Percentiles rank a stretch among this genome's conserved stretches.
Conservation (phyloP, 2,329 filamentous ascomycete species). For the Aaosphaeria pasadenensis region DNA sequence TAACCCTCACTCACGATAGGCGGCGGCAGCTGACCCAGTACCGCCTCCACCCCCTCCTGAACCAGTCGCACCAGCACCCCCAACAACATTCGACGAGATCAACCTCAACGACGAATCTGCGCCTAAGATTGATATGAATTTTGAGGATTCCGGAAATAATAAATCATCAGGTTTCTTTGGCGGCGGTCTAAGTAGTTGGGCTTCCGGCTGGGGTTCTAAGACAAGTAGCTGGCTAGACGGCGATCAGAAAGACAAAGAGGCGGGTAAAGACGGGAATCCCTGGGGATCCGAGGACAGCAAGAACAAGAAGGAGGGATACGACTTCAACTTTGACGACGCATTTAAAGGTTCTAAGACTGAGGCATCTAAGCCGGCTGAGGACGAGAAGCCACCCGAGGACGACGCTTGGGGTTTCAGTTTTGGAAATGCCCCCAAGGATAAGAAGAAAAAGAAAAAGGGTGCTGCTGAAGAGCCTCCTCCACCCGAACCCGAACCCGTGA, state of each 20-base stretch:
- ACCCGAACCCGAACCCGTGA: slow-evolving; percentile 6
- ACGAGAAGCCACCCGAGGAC: slow-evolving; percentile 24
- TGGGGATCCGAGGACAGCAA: slow-evolving; percentile 34
- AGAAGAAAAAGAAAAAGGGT: slow-evolving; percentile 22
- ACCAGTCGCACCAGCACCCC: slow-evolving; percentile 28
- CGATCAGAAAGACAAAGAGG: slow-evolving; percentile 22
- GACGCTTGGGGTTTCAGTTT: slow-evolving; percentile 30
- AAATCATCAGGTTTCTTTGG: slow-evolving; percentile 26
- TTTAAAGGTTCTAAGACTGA: slow-evolving; percentile 29
- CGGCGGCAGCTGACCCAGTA: slow-evolving; percentile 21
- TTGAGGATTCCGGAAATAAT: slow-evolving; percentile 30
- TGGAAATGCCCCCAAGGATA: slow-evolving; percentile 16
- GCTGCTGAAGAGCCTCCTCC: slow-evolving; percentile 18
- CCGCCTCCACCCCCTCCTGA: slow-evolving; percentile 14
- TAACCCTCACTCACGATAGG: slow-evolving; percentile 23
- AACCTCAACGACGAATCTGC: slow-evolving; percentile 40
- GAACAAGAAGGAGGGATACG: slow-evolving; percentile 27
- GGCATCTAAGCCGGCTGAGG: slow-evolving; percentile 6
- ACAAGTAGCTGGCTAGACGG: slow-evolving; percentile 15
- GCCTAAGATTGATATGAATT: slow-evolving; percentile 48
- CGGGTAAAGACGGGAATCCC: slow-evolving; percentile 21
- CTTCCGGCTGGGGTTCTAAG: slow-evolving; percentile 15
- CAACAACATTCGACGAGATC: slow-evolving; percentile 47
- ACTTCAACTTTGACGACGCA: slow-evolving; percentile 28
- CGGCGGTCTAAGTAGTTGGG: slow-evolving; percentile 19